Conservation (phyloP, 495 filamentous ascomycete genomes). For the Podospora tetraspora region DNA sequence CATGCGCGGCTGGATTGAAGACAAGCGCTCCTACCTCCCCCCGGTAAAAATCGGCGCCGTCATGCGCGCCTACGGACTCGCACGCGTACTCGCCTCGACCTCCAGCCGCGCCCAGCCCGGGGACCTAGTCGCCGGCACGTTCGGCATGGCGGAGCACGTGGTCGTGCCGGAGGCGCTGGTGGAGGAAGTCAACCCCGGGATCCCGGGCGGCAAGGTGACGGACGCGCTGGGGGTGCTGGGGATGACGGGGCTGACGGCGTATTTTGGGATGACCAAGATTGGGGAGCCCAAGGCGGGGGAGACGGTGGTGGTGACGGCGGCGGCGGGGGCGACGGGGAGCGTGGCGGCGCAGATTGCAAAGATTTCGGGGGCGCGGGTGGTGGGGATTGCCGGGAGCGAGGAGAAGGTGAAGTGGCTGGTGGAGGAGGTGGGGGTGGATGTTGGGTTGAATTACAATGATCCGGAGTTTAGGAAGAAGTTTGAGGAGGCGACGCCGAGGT, state of each 20-base stretch:
- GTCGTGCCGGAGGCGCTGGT: constrained; percentile 44
- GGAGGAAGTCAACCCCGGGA: constrained; percentile 44
- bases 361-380: constrained; percentile 54
- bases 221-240: constrained; percentile 59
- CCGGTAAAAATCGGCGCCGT: constrained; percentile 60
- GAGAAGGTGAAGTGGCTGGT: constrained; percentile 58
- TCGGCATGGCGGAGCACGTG: constrained; percentile 60
- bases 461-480: constrained; percentile 53
- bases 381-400: constrained; percentile 60
- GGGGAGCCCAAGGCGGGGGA: constrained; percentile 52
- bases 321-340: constrained; percentile 65
- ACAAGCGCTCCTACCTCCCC: constrained; percentile 59
- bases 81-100: constrained; percentile 42
- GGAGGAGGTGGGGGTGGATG: constrained; percentile 57
- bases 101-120: constrained; percentile 44
- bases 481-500: constrained; percentile 51
- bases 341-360: constrained; percentile 68
- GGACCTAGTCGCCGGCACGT: constrained; percentile 47
- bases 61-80: constrained; percentile 61
- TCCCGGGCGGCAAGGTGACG: constrained; percentile 46
- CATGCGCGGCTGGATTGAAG: constrained; percentile 72
- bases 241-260: constrained; percentile 59
- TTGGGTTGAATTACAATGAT: constrained; percentile 63
- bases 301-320: constrained; percentile 63
- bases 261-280: constrained; percentile 61